Conservation (phyloP, 225 moss, liverwort and hornwort species). For the Pleurozium schreberi region DNA sequence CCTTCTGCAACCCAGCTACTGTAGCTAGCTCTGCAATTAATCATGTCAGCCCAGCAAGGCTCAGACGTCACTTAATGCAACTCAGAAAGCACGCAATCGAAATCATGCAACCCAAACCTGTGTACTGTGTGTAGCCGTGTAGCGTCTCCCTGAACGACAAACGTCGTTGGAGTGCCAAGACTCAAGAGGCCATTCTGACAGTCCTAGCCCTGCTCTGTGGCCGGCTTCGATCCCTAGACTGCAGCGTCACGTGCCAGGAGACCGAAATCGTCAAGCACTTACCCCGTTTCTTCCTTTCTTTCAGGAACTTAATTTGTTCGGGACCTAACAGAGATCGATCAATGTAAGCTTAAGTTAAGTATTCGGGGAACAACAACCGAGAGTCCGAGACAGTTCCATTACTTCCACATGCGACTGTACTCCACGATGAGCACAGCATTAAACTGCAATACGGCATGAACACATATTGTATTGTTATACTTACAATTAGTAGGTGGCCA, state of each 20-base stretch:
- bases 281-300: no score
- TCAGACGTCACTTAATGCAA: not conserved
- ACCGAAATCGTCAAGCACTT: no score
- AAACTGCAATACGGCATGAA: no score
- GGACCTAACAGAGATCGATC: no score
- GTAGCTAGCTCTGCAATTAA: not conserved
- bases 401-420: not conserved
- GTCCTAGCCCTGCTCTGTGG: not conserved
- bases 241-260: not conserved
- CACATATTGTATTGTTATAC: no score
- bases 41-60: no score
- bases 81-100: not conserved
- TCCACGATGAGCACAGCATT: not conserved
- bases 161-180: not conserved
- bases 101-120: not conserved
- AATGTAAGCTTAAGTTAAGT: no score
- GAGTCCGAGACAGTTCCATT: no score
- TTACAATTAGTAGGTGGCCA: not conserved
- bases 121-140: no score
- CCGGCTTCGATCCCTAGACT: not conserved
- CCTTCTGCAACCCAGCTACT: not conserved
- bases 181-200: not conserved
- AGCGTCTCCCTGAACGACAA: not conserved
- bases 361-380: not conserved
- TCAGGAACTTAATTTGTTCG: not conserved